Base-by-base conservation (phyloP, 2,329 filamentous ascomycete genomes). In the Cytospora piceicola region DNA sequence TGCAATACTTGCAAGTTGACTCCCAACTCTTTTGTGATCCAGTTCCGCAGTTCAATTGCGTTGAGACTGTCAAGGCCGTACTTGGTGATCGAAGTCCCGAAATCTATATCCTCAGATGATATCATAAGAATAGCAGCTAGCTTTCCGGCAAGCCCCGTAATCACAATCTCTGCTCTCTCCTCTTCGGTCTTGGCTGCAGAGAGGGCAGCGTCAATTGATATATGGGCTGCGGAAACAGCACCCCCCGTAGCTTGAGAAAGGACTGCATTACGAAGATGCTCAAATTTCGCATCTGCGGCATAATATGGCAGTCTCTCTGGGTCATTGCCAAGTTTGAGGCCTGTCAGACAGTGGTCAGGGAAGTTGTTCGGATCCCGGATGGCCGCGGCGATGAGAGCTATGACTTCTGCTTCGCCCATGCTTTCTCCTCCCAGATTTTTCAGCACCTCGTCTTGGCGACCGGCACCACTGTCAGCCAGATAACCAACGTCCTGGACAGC, bases 1-100 rank as follows among this genome's bases (percentile, higher is more conserved):
- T 87, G 84, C 66, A 87, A 72, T 0, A 87, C 83, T 73, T 86
- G 83, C 71, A 86, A 70, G 63, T 81, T 83, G 1, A 80, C 78
- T 71, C 83, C 77, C 68, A 83, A 79, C 73, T 83, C 81, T 61
- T 81, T 77, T 3, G 80, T 81, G 3, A 67, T 58, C 72, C 72
- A 75, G 61, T 75, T 75, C 15, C 73, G 66, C 29, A 75, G 46
- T 69, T 75, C 73, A 17, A 75, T 74, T 9, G 73, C 73, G n/a
- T 70, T 73, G 61, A 75, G 60, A 54, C 71, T 73, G 51, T 75
- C 73, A n/a, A 75, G 63, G 1, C 71, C 72, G 51, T 73, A 73
- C 39, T 69, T 69, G 7, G 73, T 73, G 39, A 75, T 72, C 30
- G 69, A 68, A 8, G 69, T 67, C 29, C 68, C 68, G 24, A 69